Base-by-base conservation (phyloP, 148 eudicot species). In the Cornus suecica region DNA sequence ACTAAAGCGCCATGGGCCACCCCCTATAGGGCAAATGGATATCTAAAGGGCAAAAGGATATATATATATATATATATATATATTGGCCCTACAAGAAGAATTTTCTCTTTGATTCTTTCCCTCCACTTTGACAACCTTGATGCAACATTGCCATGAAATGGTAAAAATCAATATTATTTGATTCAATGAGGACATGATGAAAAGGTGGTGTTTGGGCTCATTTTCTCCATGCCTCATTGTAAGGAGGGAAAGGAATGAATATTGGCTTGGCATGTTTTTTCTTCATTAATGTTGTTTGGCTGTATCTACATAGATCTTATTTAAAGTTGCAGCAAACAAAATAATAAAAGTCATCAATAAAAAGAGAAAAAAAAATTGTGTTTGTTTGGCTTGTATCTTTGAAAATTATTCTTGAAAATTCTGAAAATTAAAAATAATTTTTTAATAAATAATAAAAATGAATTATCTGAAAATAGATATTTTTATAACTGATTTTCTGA, bases 181-280 rank as follows among this genome's bases (percentile, higher is more conserved):
- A 34, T 25, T 68, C 15, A 68, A 66, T 18, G 26, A 69, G 56
- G 41, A 26, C 37, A 74, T 74, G 69, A 74, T 74, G 69, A 45
- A 74, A 73, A 74, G 65, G 69, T 27, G 69, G 69, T 30, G 28
- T 74, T 74, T 64, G 76, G 76, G 76, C 25, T 22, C 54, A 73
- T 61, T 73, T 72, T 72, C 75, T 34, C 6, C 26, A 20, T 61
- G 0, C 30, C 42, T 72, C 65, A 58, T 24, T 52, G 11, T 26
- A 24, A 31, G 62, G 42, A 15, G 34, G 23, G 28, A 70, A 69
- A 32, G 20, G 25, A 20, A 51, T 25, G n/a, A 28, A 20, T 24
- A 45, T 27, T 70, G 58, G 16, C 45, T 54, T 70, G 8, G 63
- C 48, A 28, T 70, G 34, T 28, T 61, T 61, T 65, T 3, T 58